Evolutionary conservation across 768 basidiomycete species (phyloP).

Genomic region (Amanita subjunquillea): DNA sequence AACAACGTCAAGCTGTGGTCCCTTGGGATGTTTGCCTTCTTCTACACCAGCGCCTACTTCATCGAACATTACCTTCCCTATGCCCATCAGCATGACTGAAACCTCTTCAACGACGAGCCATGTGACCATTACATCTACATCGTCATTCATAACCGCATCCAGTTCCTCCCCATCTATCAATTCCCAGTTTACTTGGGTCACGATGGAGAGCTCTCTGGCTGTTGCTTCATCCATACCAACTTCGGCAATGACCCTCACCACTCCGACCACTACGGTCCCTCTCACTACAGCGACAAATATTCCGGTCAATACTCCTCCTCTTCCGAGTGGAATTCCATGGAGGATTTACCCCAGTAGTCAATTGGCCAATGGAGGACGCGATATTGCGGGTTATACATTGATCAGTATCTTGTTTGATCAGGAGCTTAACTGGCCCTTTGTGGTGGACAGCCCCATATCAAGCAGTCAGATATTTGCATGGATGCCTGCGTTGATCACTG

Average conservation of each 20-base stretch:
- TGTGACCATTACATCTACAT: neutral
- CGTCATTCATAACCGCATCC: slow-evolving; percentile 4
- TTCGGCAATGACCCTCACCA: slow-evolving; percentile 19
- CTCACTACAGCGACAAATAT: slow-evolving; percentile 15
- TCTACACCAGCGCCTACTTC: neutral
- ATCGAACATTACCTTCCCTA: slow-evolving; percentile 12
- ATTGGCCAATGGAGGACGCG: slow-evolving; percentile 13
- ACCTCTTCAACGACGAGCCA: slow-evolving; percentile 12
- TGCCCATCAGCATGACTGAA: neutral
- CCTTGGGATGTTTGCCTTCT: neutral
- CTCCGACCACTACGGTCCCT: slow-evolving; percentile 24
- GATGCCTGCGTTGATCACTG: slow-evolving; percentile 36
- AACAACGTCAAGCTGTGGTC: neutral
- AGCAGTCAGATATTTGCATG: slow-evolving; percentile 72
- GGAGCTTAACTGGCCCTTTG: slow-evolving; percentile 58
- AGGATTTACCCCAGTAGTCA: slow-evolving; percentile 41
- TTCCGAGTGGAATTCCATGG: slow-evolving; percentile 53
- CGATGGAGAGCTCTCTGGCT: slow-evolving; percentile 31
- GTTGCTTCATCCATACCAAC: slow-evolving; percentile 24
- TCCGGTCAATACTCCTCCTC: slow-evolving; percentile 19
- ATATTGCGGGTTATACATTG: slow-evolving; percentile 29
- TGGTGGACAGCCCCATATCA: slow-evolving; percentile 44
- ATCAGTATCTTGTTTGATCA: slow-evolving; percentile 59
- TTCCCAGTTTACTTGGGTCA: slow-evolving; percentile 32
- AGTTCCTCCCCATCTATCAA: slow-evolving; percentile 15